Conservation (phyloP, 257 asterid genomes). For the Salvia splendens region DNA sequence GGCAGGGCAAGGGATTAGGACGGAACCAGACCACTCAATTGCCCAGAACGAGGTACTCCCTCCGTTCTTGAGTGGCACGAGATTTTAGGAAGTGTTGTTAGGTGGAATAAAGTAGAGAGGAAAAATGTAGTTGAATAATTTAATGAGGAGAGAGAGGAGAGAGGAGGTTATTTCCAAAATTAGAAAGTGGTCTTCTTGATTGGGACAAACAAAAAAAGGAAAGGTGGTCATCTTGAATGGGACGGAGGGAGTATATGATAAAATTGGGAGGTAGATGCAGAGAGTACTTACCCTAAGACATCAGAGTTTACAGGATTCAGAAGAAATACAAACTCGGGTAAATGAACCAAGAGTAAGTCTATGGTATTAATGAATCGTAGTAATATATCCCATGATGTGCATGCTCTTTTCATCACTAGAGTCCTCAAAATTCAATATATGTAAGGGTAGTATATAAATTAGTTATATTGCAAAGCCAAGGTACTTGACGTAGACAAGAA, state of each 20-base stretch:
- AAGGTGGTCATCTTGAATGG: too few relatives aligned
- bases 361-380: background rate
- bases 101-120: too few relatives aligned
- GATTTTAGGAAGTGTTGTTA: too few relatives aligned
- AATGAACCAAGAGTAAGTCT: background rate
- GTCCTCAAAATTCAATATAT: background rate
- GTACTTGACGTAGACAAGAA: background rate
- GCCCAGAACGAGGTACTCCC: background rate
- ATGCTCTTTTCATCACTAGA: background rate
- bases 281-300: background rate
- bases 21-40: background rate
- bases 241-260: too few relatives aligned
- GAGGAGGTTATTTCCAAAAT: too few relatives aligned
- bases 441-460: background rate
- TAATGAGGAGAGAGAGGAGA: too few relatives aligned
- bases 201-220: too few relatives aligned
- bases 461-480: background rate
- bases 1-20: background rate
- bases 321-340: background rate
- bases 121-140: too few relatives aligned
- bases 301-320: slow-evolving; percentile 2
- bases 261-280: background rate
- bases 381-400: background rate
- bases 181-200: too few relatives aligned
- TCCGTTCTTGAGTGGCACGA: too few relatives aligned